phyloP scores from a whole-genome alignment of 768 basidiomycete species.

The Lactarius sp. region DNA sequence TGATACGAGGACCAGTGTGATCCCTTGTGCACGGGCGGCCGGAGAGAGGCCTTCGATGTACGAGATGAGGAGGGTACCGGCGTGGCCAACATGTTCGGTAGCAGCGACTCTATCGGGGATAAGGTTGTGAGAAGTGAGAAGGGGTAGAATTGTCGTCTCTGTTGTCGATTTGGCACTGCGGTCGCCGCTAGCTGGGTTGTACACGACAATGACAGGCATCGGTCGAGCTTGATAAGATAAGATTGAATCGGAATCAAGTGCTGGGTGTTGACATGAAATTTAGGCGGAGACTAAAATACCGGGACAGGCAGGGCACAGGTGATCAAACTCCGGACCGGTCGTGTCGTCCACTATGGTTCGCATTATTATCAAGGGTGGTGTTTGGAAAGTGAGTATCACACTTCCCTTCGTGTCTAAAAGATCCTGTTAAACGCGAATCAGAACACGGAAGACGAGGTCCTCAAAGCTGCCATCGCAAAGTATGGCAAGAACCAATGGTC shows the following conservation, averaged over 20 bases:
- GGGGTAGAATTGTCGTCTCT: conserved; percentile 57
- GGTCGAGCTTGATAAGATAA: background rate
- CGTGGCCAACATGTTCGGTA: conserved; percentile 53
- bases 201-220: conserved; percentile 57
- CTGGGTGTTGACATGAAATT: background rate
- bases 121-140: conserved; percentile 43
- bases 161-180: conserved; percentile 49
- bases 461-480: conserved; percentile 98
- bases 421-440: conserved; percentile 30
- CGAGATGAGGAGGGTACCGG: conserved; percentile 41
- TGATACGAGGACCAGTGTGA: conserved; percentile 61
- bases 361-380: conserved; percentile 90
- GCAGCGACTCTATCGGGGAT: conserved; percentile 39
- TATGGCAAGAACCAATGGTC: conserved; percentile 96
- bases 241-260: background rate
- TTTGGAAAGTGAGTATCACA: conserved; percentile 63
- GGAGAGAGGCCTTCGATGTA: conserved; percentile 34
- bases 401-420: background rate
- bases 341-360: conserved; percentile 55
- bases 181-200: conserved; percentile 74
- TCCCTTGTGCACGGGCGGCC: conserved; percentile 26
- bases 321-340: background rate
- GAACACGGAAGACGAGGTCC: conserved; percentile 97
- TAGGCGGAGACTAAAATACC: conserved; percentile 3
- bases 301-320: background rate